A percentile compares a stretch with the other conserved stretches of the same genome.
These are phyloP conservation scores for Brasenia schreberi DNA, from an alignment of 164 flowering plant genomes.

Conservation along the genomic window DNA sequence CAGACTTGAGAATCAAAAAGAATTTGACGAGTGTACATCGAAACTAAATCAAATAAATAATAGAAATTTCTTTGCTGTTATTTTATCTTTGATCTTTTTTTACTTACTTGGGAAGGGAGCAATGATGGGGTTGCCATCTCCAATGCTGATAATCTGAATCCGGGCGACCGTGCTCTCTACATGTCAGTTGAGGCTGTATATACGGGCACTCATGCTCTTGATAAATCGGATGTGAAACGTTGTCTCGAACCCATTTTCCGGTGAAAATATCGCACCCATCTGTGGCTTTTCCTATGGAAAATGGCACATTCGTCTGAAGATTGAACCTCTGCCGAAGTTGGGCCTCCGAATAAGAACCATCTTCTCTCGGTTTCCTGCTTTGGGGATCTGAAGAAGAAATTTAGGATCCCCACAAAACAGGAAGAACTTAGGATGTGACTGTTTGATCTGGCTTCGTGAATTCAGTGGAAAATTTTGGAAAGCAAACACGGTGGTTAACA, in stretches of 20 bases:
- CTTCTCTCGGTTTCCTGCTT: not conserved
- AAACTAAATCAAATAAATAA: not conserved
- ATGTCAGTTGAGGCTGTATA: constrained; percentile 85
- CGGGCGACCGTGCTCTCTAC: constrained; percentile 78
- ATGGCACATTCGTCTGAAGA: constrained; percentile 24
- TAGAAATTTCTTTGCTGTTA: too few species aligned
- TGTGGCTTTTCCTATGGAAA: constrained; percentile 30
- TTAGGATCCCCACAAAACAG: not conserved
- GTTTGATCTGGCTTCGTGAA: not conserved
- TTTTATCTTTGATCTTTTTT: too few species aligned
- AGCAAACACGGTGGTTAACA: too few species aligned
- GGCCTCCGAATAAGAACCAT: not conserved
- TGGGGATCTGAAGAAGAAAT: not conserved
- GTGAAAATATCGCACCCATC: constrained; percentile 51
- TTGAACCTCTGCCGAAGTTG: constrained; percentile 1
- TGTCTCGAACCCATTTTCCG: constrained; percentile 76
- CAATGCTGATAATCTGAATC: constrained; percentile 56
- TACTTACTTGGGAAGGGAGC: constrained; percentile 54
- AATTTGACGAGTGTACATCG: not conserved
- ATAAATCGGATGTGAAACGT: constrained; percentile 45
- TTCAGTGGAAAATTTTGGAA: too few species aligned
- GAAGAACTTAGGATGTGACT: not conserved
- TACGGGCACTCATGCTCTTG: constrained; percentile 76
- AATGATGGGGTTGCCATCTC: constrained; percentile 90
- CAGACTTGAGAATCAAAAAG: too few species aligned